A percentile compares a stretch with the other conserved stretches of the same genome.
These are phyloP conservation scores for Xylaria sp. DNA, from an alignment of 2,329 filamentous ascomycete species.

Conservation along the genomic window DNA sequence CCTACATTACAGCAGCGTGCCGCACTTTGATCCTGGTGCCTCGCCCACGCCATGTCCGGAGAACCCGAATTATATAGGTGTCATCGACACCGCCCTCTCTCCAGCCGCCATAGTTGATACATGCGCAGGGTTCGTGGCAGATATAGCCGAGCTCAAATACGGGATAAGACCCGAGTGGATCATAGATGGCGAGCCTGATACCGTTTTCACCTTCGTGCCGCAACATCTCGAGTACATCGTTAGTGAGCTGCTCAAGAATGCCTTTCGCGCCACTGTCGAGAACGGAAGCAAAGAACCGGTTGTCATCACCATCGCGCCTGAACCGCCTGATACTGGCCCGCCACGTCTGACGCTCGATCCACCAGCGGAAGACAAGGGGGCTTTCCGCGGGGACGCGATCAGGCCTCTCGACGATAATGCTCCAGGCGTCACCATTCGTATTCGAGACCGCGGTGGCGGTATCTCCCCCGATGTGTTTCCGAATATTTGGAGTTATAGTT, in stretches of 20 bases:
- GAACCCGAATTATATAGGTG: slow-evolving; percentile 81
- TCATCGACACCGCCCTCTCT: slow-evolving; percentile 89
- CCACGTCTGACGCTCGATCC: slow-evolving; percentile 50
- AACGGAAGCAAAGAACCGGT: slow-evolving; percentile 72
- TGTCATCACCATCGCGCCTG: slow-evolving; percentile 88
- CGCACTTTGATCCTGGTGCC: slow-evolving; percentile 69
- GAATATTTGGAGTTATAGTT: slow-evolving; percentile 96
- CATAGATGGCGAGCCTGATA: slow-evolving; percentile 85
- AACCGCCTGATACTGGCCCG: slow-evolving; percentile 56
- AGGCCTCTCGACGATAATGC: slow-evolving; percentile 70
- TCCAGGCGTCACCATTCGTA: slow-evolving; percentile 92
- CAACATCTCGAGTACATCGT: slow-evolving; percentile 98
- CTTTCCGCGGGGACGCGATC: slow-evolving; percentile 60
- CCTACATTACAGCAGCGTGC: slow-evolving; percentile 77
- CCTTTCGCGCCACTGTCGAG: slow-evolving; percentile 93
- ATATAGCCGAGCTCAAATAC: slow-evolving; percentile 97
- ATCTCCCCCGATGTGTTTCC: slow-evolving; percentile 85
- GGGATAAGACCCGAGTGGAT: slow-evolving; percentile 83
- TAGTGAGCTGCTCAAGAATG: slow-evolving; percentile 95
- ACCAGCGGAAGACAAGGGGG: slow-evolving; percentile 53
- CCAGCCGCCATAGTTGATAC: slow-evolving; percentile 83
- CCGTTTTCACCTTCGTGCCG: slow-evolving; percentile 92
- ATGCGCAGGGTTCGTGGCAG: slow-evolving; percentile 90
- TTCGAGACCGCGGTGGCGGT: slow-evolving; percentile 93
- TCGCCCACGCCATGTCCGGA: slow-evolving; percentile 62